phyloP scores from a whole-genome alignment of 108 stramenopile species.

The Aurantiochytrium sp. region DNA sequence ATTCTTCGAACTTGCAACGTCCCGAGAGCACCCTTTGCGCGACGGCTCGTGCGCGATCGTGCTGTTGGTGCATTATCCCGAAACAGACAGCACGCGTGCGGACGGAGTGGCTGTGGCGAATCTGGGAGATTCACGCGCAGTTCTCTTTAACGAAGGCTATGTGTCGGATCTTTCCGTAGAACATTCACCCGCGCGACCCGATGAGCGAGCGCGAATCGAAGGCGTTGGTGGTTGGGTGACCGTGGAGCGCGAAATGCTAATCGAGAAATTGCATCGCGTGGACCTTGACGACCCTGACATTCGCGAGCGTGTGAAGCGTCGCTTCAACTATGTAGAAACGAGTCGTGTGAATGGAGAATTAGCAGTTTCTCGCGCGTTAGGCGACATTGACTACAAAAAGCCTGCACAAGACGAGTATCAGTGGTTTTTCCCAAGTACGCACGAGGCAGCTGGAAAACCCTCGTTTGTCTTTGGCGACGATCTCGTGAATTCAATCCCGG shows the following conservation, averaged over 20 bases:
- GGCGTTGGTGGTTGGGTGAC: conserved; percentile 23
- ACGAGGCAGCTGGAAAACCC: neutral
- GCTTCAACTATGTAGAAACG: neutral
- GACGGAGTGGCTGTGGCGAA: neutral
- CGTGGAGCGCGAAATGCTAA: neutral
- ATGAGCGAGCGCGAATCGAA: neutral
- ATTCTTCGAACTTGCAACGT: neutral
- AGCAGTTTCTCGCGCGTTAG: conserved; percentile 14
- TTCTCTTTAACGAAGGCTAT: neutral
- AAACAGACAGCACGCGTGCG: neutral
- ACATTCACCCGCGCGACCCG: neutral
- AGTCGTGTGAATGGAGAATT: conserved; percentile 19
- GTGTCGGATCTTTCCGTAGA: neutral
- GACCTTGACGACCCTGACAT: neutral
- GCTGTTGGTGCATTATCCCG: neutral
- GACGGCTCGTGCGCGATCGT: neutral
- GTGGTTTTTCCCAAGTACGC: neutral
- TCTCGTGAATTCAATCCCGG: neutral
- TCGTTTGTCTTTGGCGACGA: neutral
- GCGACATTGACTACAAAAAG: conserved; percentile 12
- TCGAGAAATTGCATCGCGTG: neutral
- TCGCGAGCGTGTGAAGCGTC: neutral
- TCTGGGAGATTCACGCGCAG: neutral
- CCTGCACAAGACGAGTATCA: neutral
- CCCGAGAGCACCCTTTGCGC: neutral